These are phyloP conservation scores for Effrenium voratum DNA, from an alignment of 73 alveolate species.

Conservation along the genomic window DNA sequence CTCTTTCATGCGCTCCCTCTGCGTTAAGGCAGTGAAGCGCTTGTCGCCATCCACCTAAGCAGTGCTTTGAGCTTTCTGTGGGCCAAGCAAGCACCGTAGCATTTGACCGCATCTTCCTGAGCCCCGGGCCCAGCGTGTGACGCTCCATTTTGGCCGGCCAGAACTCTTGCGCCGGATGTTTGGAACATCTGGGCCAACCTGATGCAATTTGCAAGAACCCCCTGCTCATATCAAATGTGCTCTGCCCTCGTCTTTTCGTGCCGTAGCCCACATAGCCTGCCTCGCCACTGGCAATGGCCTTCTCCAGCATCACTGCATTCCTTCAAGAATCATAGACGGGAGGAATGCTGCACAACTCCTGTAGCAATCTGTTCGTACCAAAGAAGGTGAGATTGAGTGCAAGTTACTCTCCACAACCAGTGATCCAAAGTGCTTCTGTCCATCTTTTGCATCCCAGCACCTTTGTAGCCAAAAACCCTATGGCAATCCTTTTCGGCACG, in stretches of 20 bases:
- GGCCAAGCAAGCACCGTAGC: not conserved
- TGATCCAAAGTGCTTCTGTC: not conserved
- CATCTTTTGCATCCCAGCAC: not conserved
- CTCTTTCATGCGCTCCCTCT: not conserved
- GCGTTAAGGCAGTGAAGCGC: not conserved
- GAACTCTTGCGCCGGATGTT: slow-evolving; percentile 85
- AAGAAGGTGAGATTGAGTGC: not conserved
- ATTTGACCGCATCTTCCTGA: not conserved
- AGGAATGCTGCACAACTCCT: not conserved
- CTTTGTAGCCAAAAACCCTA: not conserved
- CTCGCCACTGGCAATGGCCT: slow-evolving; percentile 27
- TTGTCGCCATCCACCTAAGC: not conserved
- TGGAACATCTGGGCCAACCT: slow-evolving; percentile 90
- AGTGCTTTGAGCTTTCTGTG: not conserved
- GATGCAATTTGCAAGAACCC: not conserved
- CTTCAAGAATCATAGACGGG: not conserved
- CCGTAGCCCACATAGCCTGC: not conserved
- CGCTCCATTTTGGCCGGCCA: slow-evolving; percentile 88
- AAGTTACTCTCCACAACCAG: not conserved
- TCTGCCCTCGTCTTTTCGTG: not conserved
- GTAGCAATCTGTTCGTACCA: not conserved
- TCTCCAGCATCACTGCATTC: slow-evolving; percentile 34
- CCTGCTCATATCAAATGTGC: not conserved
- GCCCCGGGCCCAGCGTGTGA: slow-evolving; percentile 33
- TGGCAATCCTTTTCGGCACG: not conserved